A percentile compares a stretch with the other conserved stretches of the same genome.
phyloP scores from a whole-genome alignment of 306 rosid species.

The Prunus armeniaca region DNA sequence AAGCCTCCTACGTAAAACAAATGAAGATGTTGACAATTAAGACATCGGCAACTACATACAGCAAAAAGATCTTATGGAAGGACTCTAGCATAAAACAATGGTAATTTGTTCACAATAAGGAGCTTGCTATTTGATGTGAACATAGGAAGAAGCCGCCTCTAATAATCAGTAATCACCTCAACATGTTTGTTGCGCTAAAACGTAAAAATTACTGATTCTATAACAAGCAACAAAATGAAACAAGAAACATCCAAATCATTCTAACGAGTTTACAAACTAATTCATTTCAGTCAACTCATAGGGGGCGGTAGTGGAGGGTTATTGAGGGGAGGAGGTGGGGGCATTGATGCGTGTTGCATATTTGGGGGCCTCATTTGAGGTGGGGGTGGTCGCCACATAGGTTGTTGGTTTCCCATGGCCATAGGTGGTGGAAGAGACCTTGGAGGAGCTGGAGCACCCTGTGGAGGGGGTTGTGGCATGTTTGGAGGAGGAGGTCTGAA shows the following conservation, averaged over 20 bases:
- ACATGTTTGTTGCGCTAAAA: background rate
- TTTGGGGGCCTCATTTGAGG: slow-evolving; percentile 62
- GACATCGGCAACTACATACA: too few relatives aligned
- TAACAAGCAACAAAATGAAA: slow-evolving; percentile 8
- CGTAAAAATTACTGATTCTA: slow-evolving; percentile 26
- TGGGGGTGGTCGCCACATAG: slow-evolving; percentile 75
- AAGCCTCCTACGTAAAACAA: too few relatives aligned
- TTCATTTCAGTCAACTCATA: slow-evolving; percentile 28
- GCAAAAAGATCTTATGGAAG: background rate
- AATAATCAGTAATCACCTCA: background rate
- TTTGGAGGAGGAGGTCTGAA: slow-evolving; percentile 71
- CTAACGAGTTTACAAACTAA: background rate
- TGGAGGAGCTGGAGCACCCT: slow-evolving; percentile 47
- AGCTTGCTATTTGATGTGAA: background rate
- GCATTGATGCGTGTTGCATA: slow-evolving; percentile 62
- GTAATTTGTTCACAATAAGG: background rate
- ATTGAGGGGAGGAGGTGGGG: slow-evolving; percentile 57
- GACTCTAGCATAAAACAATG: too few relatives aligned
- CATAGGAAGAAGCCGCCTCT: background rate
- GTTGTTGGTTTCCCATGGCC: slow-evolving; percentile 76
- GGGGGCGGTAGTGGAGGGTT: slow-evolving; percentile 39
- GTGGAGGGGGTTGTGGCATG: slow-evolving; percentile 86
- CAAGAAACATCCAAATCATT: slow-evolving; percentile 19
- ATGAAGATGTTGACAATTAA: too few relatives aligned
- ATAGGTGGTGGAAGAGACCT: slow-evolving; percentile 87